phyloP scores from a whole-genome alignment of 2,329 filamentous ascomycete species.

The Chaetomium olivaceum region DNA sequence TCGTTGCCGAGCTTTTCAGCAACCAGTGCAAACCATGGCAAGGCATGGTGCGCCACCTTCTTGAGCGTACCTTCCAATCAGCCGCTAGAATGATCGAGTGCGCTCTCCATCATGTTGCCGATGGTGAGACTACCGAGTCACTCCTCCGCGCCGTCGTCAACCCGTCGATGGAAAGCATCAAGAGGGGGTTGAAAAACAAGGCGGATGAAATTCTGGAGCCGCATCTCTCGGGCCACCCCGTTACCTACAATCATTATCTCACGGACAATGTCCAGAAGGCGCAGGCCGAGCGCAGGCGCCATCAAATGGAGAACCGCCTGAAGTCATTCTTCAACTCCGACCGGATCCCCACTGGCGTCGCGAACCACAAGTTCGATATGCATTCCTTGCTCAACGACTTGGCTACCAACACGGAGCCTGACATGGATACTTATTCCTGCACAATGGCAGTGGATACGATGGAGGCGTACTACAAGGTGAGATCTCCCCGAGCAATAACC shows the following conservation, averaged over 20 bases:
- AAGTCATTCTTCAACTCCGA: neutral
- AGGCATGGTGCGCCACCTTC: slow-evolving; percentile 24
- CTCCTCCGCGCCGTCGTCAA: slow-evolving; percentile 29
- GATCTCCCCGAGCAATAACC: neutral
- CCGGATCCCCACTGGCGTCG: neutral
- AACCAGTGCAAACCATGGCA: slow-evolving; percentile 40
- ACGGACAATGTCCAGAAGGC: slow-evolving; percentile 40
- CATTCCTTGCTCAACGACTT: neutral
- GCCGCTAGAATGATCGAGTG: slow-evolving; percentile 24
- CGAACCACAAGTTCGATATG: slow-evolving; percentile 10
- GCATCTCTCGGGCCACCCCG: slow-evolving; percentile 38
- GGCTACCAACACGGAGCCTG: slow-evolving; percentile 3
- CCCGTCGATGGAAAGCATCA: slow-evolving; percentile 31
- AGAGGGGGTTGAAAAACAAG: slow-evolving; percentile 30
- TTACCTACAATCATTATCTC: slow-evolving; percentile 44
- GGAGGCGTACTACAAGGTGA: slow-evolving; percentile 21
- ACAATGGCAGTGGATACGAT: slow-evolving; percentile 19
- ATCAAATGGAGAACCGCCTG: neutral
- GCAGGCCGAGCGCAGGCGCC: slow-evolving; percentile 13
- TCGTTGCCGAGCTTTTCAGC: slow-evolving; percentile 39
- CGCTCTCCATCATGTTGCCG: slow-evolving; percentile 31
- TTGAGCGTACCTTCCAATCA: slow-evolving; percentile 20
- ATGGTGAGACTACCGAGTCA: slow-evolving; percentile 27
- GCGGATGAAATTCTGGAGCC: slow-evolving; percentile 35
- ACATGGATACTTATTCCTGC: slow-evolving; percentile 21